These are phyloP conservation scores for Thelephora aurantiotincta DNA, from an alignment of 768 basidiomycete species.

Conservation along the genomic window DNA sequence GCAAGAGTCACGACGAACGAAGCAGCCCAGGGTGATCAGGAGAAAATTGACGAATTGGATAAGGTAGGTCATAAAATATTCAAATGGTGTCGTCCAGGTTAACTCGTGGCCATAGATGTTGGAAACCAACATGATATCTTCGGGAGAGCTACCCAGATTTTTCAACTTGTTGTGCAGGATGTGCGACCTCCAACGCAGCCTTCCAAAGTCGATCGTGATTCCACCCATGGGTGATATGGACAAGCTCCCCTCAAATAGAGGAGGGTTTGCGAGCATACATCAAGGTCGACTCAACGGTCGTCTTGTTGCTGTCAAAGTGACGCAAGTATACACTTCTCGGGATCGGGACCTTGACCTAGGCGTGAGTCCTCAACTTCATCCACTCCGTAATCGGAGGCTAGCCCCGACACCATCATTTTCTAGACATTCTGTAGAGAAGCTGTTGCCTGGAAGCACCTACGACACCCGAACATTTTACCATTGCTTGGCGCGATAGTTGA, in stretches of 20 bases:
- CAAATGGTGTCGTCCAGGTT: no score
- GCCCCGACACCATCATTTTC: neutral
- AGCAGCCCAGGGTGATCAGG: no score
- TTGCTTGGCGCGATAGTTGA: slow-evolving; percentile 2
- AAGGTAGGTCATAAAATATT: no score
- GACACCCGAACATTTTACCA: slow-evolving; percentile 1
- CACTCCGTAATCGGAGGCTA: no score
- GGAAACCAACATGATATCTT: no score
- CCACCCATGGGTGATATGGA: neutral
- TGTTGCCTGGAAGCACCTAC: slow-evolving; percentile 2
- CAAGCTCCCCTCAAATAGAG: neutral
- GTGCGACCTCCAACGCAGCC: no score
- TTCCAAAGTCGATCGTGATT: neutral
- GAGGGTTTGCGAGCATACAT: neutral
- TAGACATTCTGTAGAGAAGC: slow-evolving; percentile 5
- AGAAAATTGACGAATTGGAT: no score
- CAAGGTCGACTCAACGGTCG: neutral
- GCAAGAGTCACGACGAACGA: no score
- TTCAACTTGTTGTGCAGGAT: no score
- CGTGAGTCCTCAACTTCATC: no score
- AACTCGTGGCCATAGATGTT: no score
- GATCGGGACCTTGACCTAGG: neutral
- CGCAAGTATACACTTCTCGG: neutral
- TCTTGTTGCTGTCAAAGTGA: neutral
- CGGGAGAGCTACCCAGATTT: no score